A percentile compares a stretch with the other conserved stretches of the same genome.
Conservation (phyloP, 495 filamentous ascomycete species). For the Xylaria scruposa region DNA sequence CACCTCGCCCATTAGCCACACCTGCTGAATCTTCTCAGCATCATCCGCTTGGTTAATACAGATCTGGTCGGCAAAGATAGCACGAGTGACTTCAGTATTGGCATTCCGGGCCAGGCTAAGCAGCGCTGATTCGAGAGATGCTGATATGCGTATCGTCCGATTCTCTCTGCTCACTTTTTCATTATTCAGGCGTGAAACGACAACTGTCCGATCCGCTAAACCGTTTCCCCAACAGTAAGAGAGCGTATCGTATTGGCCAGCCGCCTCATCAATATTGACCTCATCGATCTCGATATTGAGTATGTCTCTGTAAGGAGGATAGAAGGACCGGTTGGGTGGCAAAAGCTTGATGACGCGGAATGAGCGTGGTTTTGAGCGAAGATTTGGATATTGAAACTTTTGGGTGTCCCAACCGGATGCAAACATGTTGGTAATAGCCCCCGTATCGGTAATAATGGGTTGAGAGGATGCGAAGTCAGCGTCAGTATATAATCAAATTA, state of each 20-base stretch:
- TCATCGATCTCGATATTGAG: slow-evolving; percentile 16
- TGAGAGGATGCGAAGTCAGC: neutral
- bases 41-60: slow-evolving; percentile 21
- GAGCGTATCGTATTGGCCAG: slow-evolving; percentile 12
- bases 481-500: neutral
- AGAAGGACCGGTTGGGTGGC: neutral
- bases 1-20: slow-evolving; percentile 14
- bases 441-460: neutral
- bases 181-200: neutral
- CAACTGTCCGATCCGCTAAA: neutral
- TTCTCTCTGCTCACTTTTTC: neutral
- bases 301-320: slow-evolving; percentile 7
- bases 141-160: slow-evolving; percentile 10
- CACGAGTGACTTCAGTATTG: neutral
- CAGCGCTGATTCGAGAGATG: slow-evolving; percentile 19
- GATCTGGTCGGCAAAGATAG: slow-evolving; percentile 25
- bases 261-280: slow-evolving; percentile 1
- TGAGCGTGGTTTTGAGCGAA: neutral
- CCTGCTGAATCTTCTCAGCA: slow-evolving; percentile 19
- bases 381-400: slow-evolving; percentile 12
- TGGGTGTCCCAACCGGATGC: neutral
- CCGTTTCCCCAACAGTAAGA: slow-evolving; percentile 18
- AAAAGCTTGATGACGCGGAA: slow-evolving; percentile 17
- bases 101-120: slow-evolving; percentile 3
- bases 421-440: neutral